Conservation (phyloP, 2,329 filamentous ascomycete species). For the Fusarium brevicatenulatum region DNA sequence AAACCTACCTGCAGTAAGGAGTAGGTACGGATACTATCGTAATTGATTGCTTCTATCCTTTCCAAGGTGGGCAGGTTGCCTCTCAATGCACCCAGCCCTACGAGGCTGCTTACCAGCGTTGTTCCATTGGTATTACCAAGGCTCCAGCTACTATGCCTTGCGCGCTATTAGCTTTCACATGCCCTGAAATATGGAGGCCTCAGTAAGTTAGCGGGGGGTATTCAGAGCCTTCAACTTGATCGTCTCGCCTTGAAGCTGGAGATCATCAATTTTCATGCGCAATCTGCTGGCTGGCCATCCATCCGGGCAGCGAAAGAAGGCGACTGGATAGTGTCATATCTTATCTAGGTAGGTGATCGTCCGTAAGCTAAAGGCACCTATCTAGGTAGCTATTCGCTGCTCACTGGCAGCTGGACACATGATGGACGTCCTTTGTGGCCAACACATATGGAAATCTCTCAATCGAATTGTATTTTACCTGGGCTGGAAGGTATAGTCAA, state of each 20-base stretch:
- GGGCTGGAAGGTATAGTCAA: neutral
- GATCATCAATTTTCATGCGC: neutral
- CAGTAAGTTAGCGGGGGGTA: neutral
- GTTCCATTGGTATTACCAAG: neutral
- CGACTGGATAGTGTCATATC: neutral
- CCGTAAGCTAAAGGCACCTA: neutral
- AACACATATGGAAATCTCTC: neutral
- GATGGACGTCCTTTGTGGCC: too few relatives aligned
- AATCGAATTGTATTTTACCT: neutral
- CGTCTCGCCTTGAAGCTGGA: neutral
- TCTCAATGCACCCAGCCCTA: conserved; percentile 25
- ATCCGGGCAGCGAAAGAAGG: neutral
- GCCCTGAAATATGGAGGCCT: conserved; percentile 4
- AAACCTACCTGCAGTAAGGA: neutral
- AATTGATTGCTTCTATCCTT: conserved; percentile 8
- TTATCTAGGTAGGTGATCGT: conserved; percentile 3
- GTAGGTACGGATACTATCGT: neutral
- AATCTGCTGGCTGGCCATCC: neutral
- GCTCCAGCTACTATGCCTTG: neutral
- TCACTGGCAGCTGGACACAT: neutral
- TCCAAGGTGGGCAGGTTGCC: conserved; percentile 9
- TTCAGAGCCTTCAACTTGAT: neutral
- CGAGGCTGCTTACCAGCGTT: neutral
- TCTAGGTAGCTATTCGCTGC: neutral
- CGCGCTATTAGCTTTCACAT: neutral